A percentile compares a stretch with the other conserved stretches of the same genome.
Conservation (phyloP, 305 asterid genomes). For the Fraxinus sp. region DNA sequence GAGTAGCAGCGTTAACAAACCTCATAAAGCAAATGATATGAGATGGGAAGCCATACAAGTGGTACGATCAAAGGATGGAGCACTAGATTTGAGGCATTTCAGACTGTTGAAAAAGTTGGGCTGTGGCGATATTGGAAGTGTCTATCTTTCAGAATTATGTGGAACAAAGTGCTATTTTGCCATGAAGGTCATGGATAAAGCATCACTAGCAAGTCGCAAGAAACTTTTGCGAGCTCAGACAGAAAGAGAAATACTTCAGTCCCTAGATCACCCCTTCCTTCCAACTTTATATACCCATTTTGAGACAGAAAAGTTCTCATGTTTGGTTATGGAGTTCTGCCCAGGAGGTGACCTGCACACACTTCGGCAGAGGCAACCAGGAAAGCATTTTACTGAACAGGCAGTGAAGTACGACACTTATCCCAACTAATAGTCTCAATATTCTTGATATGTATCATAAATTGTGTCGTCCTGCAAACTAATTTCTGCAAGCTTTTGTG, state of each 20-base stretch:
- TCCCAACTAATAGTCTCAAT: slow-evolving; percentile 19
- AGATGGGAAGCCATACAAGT: slow-evolving; percentile 94
- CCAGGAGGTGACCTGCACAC: slow-evolving; percentile 99
- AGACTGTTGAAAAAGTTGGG: slow-evolving; percentile 88
- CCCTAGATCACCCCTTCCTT: slow-evolving; percentile 89
- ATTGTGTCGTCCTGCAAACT: background rate
- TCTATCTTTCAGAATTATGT: slow-evolving; percentile 83
- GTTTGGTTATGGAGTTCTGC: slow-evolving; percentile 96
- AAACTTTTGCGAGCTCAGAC: slow-evolving; percentile 93
- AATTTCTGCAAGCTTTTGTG: background rate
- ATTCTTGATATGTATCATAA: background rate
- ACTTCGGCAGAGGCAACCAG: slow-evolving; percentile 89
- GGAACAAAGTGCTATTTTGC: slow-evolving; percentile 91
- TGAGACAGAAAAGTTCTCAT: slow-evolving; percentile 86
- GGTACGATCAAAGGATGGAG: slow-evolving; percentile 65
- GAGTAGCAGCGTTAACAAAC: slow-evolving; percentile 75
- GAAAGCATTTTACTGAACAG: slow-evolving; percentile 87
- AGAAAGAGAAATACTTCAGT: slow-evolving; percentile 85
- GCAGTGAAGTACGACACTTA: slow-evolving; percentile 74
- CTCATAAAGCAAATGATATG: slow-evolving; percentile 84
- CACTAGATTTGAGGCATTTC: slow-evolving; percentile 80
- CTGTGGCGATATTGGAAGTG: slow-evolving; percentile 96
- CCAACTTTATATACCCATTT: slow-evolving; percentile 85
- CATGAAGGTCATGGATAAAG: slow-evolving; percentile 96
- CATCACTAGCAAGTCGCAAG: slow-evolving; percentile 77